These are phyloP conservation scores for Ophiobolus disseminans DNA, from an alignment of 2,329 filamentous ascomycete species.

Conservation along the genomic window DNA sequence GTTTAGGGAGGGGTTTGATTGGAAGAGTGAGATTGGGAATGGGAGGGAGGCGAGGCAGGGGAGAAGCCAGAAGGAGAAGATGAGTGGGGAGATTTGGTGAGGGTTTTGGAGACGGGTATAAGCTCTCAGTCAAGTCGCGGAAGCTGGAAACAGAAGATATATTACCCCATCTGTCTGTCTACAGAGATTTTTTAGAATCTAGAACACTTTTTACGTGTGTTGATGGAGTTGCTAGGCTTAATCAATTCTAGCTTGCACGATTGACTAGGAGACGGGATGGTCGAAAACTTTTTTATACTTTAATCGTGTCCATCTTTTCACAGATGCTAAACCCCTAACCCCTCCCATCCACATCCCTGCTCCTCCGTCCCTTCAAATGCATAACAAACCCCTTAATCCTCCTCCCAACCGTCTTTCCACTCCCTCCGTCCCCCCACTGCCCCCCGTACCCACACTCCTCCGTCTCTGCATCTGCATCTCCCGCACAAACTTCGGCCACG, in stretches of 20 bases:
- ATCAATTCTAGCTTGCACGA: too few relatives aligned
- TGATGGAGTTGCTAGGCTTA: too few relatives aligned
- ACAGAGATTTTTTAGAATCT: too few relatives aligned
- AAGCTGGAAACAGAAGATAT: too few relatives aligned
- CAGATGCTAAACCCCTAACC: not conserved
- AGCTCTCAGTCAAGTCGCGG: too few relatives aligned
- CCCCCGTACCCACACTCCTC: slow-evolving; percentile 9
- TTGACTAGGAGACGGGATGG: too few relatives aligned
- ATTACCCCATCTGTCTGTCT: too few relatives aligned
- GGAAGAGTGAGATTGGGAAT: slow-evolving; percentile 59
- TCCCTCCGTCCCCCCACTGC: slow-evolving; percentile 6
- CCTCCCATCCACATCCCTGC: not conserved
- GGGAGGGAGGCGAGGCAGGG: slow-evolving; percentile 17
- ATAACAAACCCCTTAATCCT: slow-evolving; percentile 6
- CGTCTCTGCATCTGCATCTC: slow-evolving; percentile 10
- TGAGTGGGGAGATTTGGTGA: not conserved
- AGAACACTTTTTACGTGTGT: too few relatives aligned
- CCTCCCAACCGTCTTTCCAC: slow-evolving; percentile 5
- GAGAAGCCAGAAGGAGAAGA: not conserved
- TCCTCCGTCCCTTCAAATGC: not conserved
- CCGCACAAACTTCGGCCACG: slow-evolving; percentile 26
- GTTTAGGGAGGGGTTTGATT: slow-evolving; percentile 66
- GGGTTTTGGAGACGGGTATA: too few relatives aligned
- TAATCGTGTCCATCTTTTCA: not conserved
- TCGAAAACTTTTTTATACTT: too few relatives aligned